Evolutionary conservation across 805 yeast genomes (phyloP).

Genomic region (Jamesozyma gamospora): DNA sequence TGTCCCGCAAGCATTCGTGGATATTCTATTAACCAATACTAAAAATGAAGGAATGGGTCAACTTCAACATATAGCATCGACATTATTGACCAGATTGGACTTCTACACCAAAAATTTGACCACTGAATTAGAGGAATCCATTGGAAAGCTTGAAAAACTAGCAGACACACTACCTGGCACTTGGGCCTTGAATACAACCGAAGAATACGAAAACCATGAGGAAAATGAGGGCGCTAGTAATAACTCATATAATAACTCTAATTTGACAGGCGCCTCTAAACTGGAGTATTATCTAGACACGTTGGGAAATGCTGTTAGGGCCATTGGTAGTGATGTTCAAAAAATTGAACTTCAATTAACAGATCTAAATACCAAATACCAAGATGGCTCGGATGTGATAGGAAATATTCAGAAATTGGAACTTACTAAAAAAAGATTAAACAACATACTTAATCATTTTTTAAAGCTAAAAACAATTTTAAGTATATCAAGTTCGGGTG

Average conservation of each 20-base stretch:
- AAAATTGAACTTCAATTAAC: conserved; percentile 24
- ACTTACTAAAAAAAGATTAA: conserved; percentile 36
- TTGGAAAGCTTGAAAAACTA: conserved; percentile 39
- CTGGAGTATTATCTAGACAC: conserved; percentile 59
- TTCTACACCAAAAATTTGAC: conserved; percentile 52
- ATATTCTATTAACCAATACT: conserved; percentile 44
- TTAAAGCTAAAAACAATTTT: conserved; percentile 35
- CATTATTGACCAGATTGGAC: conserved; percentile 50
- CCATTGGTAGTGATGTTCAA: conserved; percentile 41
- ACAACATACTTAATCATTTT: conserved; percentile 37
- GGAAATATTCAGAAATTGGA: conserved; percentile 37
- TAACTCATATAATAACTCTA: conserved; percentile 12
- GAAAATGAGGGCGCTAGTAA: conserved; percentile 4
- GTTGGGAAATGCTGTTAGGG: conserved; percentile 45
- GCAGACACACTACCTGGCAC: conserved; percentile 42
- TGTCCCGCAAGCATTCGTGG: conserved; percentile 54
- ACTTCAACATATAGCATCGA: conserved; percentile 40
- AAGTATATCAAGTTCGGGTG: conserved; percentile 18
- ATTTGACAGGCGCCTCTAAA: conserved; percentile 39
- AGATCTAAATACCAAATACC: conserved; percentile 15
- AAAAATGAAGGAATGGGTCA: conserved; percentile 27
- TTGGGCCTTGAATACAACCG: conserved; percentile 7
- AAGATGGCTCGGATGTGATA: conserved; percentile 11
- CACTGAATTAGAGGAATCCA: conserved; percentile 41
- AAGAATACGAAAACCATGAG: conserved; percentile 4